Conservation (phyloP, 75 land plant species). For the Pinus albicaulis region DNA sequence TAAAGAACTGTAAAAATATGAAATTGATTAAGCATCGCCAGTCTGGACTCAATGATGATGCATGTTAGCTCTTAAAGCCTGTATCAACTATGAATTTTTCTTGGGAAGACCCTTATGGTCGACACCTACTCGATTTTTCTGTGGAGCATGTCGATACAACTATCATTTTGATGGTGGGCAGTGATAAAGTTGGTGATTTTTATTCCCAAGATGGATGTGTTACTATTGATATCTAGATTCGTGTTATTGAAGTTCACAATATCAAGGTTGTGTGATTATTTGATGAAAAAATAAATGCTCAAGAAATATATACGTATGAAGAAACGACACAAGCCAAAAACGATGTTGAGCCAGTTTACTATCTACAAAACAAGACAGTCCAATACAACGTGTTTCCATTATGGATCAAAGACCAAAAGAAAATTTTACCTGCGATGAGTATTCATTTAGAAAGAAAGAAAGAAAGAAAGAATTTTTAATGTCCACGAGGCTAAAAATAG, state of each 20-base stretch:
- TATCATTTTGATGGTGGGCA: slow-evolving; percentile 27
- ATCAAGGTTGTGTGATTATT: slow-evolving; percentile 56
- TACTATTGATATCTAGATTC: slow-evolving; percentile 28
- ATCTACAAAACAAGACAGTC: slow-evolving; percentile 11
- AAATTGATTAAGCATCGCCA: slow-evolving; percentile 59
- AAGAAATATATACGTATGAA: slow-evolving; percentile 7
- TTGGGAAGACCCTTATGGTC: slow-evolving; percentile 92
- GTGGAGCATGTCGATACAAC: slow-evolving; percentile 10
- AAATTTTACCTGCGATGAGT: slow-evolving; percentile 76
- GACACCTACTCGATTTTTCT: slow-evolving; percentile 54
- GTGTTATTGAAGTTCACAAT: slow-evolving; percentile 46
- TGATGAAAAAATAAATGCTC: slow-evolving; percentile 17
- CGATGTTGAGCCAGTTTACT: slow-evolving; percentile 11
- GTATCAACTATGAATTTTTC: slow-evolving; percentile 64
- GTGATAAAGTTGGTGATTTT: slow-evolving; percentile 39
- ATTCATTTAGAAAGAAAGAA: too few relatives aligned
- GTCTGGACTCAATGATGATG: slow-evolving; percentile 64
- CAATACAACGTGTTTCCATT: slow-evolving; percentile 57
- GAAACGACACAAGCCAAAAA: slow-evolving; percentile 19
- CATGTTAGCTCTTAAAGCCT: slow-evolving; percentile 60
- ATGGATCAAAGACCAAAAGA: slow-evolving; percentile 86
- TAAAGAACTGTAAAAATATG: slow-evolving; percentile 73
- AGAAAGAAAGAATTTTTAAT: too few relatives aligned
- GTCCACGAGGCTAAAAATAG: too few relatives aligned
- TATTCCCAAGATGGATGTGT: slow-evolving; percentile 10